These are phyloP conservation scores for Kwoniella dejecticola DNA, from an alignment of 768 basidiomycete genomes.

Conservation along the genomic window DNA sequence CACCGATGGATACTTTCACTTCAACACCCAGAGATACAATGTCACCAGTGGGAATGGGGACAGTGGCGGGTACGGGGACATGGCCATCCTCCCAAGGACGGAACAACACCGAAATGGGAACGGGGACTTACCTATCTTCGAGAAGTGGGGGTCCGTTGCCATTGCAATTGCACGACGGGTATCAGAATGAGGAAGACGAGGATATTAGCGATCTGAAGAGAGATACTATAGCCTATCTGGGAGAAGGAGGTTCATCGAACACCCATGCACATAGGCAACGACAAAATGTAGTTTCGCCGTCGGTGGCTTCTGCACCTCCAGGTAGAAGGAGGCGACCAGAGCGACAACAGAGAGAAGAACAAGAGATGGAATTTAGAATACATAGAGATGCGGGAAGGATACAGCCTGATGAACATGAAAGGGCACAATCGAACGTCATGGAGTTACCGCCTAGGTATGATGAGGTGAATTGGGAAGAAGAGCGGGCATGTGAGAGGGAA, in stretches of 20 bases:
- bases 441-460: constrained; percentile 51
- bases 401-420: neutral
- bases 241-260: constrained; percentile 8
- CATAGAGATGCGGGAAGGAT: constrained; percentile 46
- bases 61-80: too few relatives aligned
- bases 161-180: constrained; percentile 28
- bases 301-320: neutral
- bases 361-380: constrained; percentile 42
- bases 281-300: neutral
- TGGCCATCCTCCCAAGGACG: too few relatives aligned
- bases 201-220: constrained; percentile 43
- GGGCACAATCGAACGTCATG: constrained; percentile 12
- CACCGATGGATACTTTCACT: neutral
- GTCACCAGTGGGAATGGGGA: too few relatives aligned
- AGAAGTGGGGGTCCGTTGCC: constrained; percentile 22
- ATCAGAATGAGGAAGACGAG: constrained; percentile 10
- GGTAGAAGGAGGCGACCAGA: constrained; percentile 17
- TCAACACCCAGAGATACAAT: too few relatives aligned
- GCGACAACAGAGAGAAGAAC: constrained; percentile 14
- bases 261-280: neutral
- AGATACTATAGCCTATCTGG: constrained; percentile 42
- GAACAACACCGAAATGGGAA: too few relatives aligned
- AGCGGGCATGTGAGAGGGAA: constrained; percentile 12
- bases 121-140: neutral
- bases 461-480: constrained; percentile 44